Evolutionary conservation across 805 yeast genomes (phyloP), one percentile per base, ranked within the genome.

Genomic region (Candida tammaniensis): DNA sequence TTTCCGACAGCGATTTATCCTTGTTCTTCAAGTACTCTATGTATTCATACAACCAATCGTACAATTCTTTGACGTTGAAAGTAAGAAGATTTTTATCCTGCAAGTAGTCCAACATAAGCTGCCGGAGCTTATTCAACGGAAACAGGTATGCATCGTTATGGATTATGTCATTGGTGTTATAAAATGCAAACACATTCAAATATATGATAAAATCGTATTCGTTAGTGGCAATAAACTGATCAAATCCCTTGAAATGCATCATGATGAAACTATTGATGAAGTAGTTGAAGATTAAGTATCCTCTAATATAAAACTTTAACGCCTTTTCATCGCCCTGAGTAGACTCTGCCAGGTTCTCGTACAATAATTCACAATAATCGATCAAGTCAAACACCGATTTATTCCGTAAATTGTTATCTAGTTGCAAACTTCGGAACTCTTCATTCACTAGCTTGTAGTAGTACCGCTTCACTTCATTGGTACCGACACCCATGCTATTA

Each of bases 161-260:
- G 16, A 60, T 37, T 16, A 46, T 34, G 10, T 56, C 59, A 33
- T 63, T 54, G 12, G 55, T 43, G 33, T 57, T 56, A 45, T 62
- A 67, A 41, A 67, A 66, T 35, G 62, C 60, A 54, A 61, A 66
- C 23, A 67, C 54, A 38, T 67, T 64, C 35, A 67, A 43, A 47
- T 67, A 67, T 17, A 67, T 60, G 36, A 65, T 55, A 42, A 67
- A 67, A 44, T 67, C 73, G 30, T 49, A 53, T 36, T 57, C 65
- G 33, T 50, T 55, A 10, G 53, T 45, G 33, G 57, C 61, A 29
- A 67, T 61, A 38, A 67, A 67, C 27, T 50, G 47, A 40, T 60
- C 66, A 38, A 67, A 67, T 4, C 73, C 73, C 33, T 57, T 52
- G 49, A 62, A 67, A 40, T 66, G 68, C 30, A 64, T 33, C 66